Evolutionary conservation across 345 rosid genomes (phyloP), one percentile per base, ranked within the genome.

Genomic region (Tarenaya hassleriana): DNA sequence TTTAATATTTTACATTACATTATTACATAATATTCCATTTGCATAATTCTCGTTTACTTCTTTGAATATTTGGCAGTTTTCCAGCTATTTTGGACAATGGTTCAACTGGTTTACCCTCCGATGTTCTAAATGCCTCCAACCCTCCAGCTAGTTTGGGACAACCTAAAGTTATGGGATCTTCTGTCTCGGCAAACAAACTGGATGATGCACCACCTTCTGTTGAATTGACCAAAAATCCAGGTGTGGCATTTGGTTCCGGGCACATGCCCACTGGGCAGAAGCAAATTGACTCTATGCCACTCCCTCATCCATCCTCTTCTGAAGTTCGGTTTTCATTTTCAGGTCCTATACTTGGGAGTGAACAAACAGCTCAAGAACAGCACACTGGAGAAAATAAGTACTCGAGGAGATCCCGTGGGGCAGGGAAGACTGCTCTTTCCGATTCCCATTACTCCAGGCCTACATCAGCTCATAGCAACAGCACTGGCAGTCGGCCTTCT

Each of bases 401-500:
- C 54, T 62, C 69, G 21, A 63, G 51, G 64, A 81, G 75, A 58
- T 70, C 84, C 27, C 82, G 76, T 48, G 87, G 72, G 61, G 73
- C 61, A 27, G 70, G 63, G 71, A 86, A 83, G 73, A 66, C 62
- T 59, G 78, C 69, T 32, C 62, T 35, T 11, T 62, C 47, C 48
- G 90, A 83, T 34, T 43, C 83, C 63, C 66, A 77, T 58, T 87
- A 61, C 47, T 67, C 75, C 24, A 64, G 77, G 58, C 71, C 74
- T 60, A 60, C 69, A 33, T 64, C 85, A 65, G 60, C 60, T 62
- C 83, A 77, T 24, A 68, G 71, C 63, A 73, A 80, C 50, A 73
- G 89, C 67, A 77, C 84, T 10, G 65, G 67, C 33, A 86, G 86
- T 58, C 75, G 88, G 50, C 90, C 89, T 63, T 70, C 89, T 42